phyloP scores from a whole-genome alignment of 176 grass and related monocot species.

The Bromus sterilis region DNA sequence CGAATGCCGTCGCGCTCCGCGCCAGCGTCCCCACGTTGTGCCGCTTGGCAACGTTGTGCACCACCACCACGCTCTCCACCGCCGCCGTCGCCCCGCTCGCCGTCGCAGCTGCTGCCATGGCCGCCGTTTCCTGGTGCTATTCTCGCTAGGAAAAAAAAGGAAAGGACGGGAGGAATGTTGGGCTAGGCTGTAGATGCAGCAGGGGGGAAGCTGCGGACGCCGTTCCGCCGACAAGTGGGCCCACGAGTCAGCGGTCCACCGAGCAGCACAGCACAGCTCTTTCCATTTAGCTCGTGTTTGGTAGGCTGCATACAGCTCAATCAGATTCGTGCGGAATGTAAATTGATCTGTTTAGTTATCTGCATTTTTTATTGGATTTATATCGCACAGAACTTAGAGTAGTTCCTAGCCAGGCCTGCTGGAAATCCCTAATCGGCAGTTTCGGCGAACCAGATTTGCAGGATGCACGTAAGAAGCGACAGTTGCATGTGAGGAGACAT shows the following conservation, averaged over 20 bases:
- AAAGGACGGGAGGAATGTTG: not conserved
- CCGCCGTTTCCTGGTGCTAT: not conserved
- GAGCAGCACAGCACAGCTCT: too few relatives aligned
- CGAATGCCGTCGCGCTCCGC: slow-evolving; percentile 73
- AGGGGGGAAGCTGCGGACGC: not conserved
- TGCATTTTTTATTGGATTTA: too few relatives aligned
- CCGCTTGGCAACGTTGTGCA: slow-evolving; percentile 86
- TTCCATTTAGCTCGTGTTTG: too few relatives aligned
- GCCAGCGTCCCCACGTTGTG: slow-evolving; percentile 88
- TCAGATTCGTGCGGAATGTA: too few relatives aligned
- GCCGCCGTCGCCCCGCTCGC: not conserved
- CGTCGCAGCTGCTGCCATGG: slow-evolving; percentile 11
- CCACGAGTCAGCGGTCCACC: not conserved
- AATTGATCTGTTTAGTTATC: too few relatives aligned
- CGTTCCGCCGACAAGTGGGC: not conserved
- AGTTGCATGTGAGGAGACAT: too few relatives aligned
- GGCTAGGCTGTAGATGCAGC: not conserved
- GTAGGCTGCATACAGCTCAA: too few relatives aligned
- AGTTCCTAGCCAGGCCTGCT: too few relatives aligned
- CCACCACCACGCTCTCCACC: slow-evolving; percentile 57
- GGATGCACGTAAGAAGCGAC: too few relatives aligned
- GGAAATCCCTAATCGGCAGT: too few relatives aligned
- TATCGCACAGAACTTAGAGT: too few relatives aligned
- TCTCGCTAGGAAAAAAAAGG: not conserved
- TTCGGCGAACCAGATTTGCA: too few relatives aligned